These are phyloP conservation scores for Diaporthe humulicola DNA, from an alignment of 2,329 filamentous ascomycete species.

Conservation along the genomic window DNA sequence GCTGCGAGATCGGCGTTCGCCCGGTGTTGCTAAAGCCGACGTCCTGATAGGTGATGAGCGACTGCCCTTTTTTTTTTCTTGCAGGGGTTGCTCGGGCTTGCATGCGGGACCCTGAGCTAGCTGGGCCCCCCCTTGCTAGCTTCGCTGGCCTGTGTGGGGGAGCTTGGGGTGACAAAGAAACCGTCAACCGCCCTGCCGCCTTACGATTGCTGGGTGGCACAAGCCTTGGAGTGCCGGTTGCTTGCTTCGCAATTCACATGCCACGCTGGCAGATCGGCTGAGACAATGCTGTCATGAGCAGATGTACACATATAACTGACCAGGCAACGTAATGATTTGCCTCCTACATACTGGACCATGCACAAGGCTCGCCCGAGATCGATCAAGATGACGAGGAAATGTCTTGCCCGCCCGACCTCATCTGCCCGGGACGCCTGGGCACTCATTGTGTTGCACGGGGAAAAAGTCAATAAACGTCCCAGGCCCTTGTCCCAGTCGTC, in stretches of 20 bases:
- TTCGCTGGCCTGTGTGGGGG: slow-evolving; percentile 31
- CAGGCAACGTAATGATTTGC: background rate
- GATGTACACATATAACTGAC: background rate
- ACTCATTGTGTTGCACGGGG: background rate
- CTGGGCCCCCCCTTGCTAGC: slow-evolving; percentile 30
- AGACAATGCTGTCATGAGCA: slow-evolving; percentile 19
- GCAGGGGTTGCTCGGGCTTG: slow-evolving; percentile 25
- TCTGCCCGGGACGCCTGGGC: slow-evolving; percentile 19
- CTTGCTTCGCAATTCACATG: slow-evolving; percentile 19
- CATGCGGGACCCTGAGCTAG: slow-evolving; percentile 33
- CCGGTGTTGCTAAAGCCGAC: slow-evolving; percentile 26
- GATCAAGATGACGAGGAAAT: background rate
- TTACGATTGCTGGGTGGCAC: slow-evolving; percentile 8
- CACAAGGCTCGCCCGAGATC: background rate
- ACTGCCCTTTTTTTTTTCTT: slow-evolving; percentile 5
- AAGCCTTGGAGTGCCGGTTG: background rate
- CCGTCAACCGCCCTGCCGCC: slow-evolving; percentile 5
- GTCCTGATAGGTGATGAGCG: slow-evolving; percentile 18
- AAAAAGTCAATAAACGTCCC: slow-evolving; percentile 7
- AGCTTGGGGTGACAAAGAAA: slow-evolving; percentile 24
- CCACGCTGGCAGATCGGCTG: slow-evolving; percentile 21
- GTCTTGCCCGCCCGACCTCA: background rate
- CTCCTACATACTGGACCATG: background rate
- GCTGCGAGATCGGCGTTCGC: slow-evolving; percentile 25
- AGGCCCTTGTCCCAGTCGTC: slow-evolving; percentile 25